Evolutionary conservation across 495 filamentous ascomycete genomes (phyloP), one percentile per base, ranked within the genome.

Genomic region (Pyrenula massariospora): DNA sequence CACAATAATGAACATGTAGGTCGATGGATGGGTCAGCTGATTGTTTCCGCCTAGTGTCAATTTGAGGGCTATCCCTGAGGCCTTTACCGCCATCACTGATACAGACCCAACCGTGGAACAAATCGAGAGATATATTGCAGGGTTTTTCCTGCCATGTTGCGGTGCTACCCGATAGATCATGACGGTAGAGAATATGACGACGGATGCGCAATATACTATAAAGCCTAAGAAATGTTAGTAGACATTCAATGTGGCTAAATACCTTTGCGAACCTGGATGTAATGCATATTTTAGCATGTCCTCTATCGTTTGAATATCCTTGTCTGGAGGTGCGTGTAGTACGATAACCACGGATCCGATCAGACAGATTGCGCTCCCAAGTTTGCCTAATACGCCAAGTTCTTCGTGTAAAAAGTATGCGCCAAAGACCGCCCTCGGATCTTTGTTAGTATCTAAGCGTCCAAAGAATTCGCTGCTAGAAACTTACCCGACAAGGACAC

Each of bases 61-160:
- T 70, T 97, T 97, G 58, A 98, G 73, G 22, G 93, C 93, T 64
- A 96, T 96, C 48, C 93, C 93, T 62, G 97, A 96, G 1, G 93
- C 92, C 71, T 98, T 98, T 65, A 96, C 86, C 24, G 94, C 89
- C 93, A 98, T 96, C 69, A 98, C 91, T 12, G 93, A 96, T 58
- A 98, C 82, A 36, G 91, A 96, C 62, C 93, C 93, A 56, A 96
- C 91, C 12, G 89, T 93, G 24, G 89, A 95, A 78, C 93, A 98
- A 62, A 98, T 97, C 56, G 90, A 95, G 63, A 98, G 82, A 73
- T 88, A 98, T 63, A 97, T 85, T 52, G 97, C 78, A 8, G 93
- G 93, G 63, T 98, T 97, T 72, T 86, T 91, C 74, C 87, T 93
- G 66, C 93, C 93, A 65, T 97, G 83, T 50, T 81, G 68, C 0